Base-by-base conservation (phyloP, 805 yeast genomes). In the Kuraishia floccosa region DNA sequence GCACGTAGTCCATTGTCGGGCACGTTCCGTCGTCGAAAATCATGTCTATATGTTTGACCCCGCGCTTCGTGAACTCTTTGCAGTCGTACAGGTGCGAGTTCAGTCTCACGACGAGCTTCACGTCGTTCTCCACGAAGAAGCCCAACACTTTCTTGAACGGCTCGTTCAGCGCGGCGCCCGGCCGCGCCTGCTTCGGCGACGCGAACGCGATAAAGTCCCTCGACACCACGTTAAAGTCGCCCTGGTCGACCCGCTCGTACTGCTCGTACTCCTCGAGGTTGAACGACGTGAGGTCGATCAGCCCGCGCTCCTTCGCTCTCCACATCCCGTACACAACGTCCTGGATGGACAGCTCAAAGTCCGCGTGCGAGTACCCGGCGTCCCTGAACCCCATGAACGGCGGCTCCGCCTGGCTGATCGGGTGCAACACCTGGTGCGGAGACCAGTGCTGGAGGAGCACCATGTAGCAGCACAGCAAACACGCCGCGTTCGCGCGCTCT, bases 21-120 rank as follows among this genome's bases (percentile, higher is more conserved):
- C 97, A 91, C 2, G 97, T 86, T 19, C 98, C 98, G 54, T 91
- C 98, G 44, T 91, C 97, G 54, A 91, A 91, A 26, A 89, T 82
- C 86, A 91, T 81, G 53, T 91, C 98, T 13, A 89, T 64, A 53
- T 91, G 98, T 46, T 80, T 77, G 41, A 91, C 85, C 3, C 82
- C 86, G 33, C 82, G 61, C 40, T 75, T 76, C 40, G 80, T 83
- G 50, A 91, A 91, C 50, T 87, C 94, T 20, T 60, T 61, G 33
- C 80, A 76, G 47, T 89, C 91, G 58, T 91, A 91, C 28, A 91
- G 64, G 44, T 84, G 95, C 1, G 96, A 84, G 54, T 91, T 91
- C 35, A 91, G 68, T 47, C 98, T 71, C 16, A 91, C 95, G 10
- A 91, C 96, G 40, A 89, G 62, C 50, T 81, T 80, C 23, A 91